Percentiles rank a stretch among this genome's conserved stretches.
phyloP scores from a whole-genome alignment of 148 eudicot genomes.

The Mesembryanthemum crystallinum region DNA sequence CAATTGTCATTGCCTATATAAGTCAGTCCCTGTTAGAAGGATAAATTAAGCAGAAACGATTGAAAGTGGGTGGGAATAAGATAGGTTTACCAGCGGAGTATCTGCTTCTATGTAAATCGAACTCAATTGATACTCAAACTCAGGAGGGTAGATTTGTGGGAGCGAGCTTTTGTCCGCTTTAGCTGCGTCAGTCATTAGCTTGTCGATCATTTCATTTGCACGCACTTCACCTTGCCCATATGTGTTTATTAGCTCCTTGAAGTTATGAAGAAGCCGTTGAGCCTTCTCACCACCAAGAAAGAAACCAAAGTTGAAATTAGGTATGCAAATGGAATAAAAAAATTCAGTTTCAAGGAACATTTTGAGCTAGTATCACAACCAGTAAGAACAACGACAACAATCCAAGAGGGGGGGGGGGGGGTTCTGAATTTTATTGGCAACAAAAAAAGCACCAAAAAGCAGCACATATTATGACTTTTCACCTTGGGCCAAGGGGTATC shows the following conservation, averaged over 20 bases:
- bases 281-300: conserved; percentile 35
- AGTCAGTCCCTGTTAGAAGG: background rate
- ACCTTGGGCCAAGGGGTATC: conserved; percentile 90
- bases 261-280: conserved; percentile 45
- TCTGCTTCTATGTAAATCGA: conserved; percentile 61
- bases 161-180: conserved; percentile 52
- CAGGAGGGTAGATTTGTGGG: conserved; percentile 45
- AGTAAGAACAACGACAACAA: background rate
- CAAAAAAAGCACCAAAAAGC: conserved; percentile 1
- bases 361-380: background rate
- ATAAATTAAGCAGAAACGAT: background rate
- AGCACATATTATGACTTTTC: background rate
- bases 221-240: conserved; percentile 35
- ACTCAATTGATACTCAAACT: conserved; percentile 57
- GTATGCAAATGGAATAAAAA: background rate
- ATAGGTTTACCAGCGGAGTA: conserved; percentile 42
- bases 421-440: background rate
- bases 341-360: background rate
- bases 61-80: background rate
- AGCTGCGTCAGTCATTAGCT: conserved; percentile 58
- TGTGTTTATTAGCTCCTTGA: conserved; percentile 39
- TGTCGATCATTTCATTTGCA: conserved; percentile 45
- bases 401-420: background rate
- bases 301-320: background rate
- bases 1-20: background rate